These are phyloP conservation scores for Aristolochia contorta DNA, from an alignment of 164 flowering plant genomes.

Conservation along the genomic window DNA sequence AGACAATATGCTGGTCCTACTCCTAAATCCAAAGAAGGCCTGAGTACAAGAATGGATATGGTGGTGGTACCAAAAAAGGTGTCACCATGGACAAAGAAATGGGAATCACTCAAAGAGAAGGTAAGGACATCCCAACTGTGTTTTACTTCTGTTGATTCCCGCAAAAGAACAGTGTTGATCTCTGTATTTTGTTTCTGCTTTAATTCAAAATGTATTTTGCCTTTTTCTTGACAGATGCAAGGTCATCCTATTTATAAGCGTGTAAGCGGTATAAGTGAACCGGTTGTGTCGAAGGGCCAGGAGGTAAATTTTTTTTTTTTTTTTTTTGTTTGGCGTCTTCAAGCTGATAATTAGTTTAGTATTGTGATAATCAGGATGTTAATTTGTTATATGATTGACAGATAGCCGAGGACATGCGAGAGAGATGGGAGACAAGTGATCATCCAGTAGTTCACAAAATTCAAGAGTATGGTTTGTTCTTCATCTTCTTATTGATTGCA, in stretches of 20 bases:
- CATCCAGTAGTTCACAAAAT: conserved; percentile 89
- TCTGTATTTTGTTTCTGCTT: too few relatives aligned
- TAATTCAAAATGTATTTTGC: not conserved
- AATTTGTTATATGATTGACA: conserved; percentile 19
- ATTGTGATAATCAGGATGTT: not conserved
- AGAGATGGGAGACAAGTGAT: conserved; percentile 94
- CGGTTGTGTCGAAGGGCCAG: conserved; percentile 69
- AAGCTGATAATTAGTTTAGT: too few relatives aligned
- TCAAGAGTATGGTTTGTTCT: conserved; percentile 56
- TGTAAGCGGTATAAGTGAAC: conserved; percentile 62
- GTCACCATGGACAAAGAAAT: conserved; percentile 68
- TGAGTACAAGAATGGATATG: conserved; percentile 70
- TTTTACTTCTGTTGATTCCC: not conserved
- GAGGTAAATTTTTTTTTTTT: too few relatives aligned
- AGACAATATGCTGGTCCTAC: conserved; percentile 45
- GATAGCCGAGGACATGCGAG: conserved; percentile 87
- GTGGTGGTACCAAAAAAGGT: conserved; percentile 62
- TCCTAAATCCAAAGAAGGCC: conserved; percentile 41
- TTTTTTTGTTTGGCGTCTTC: not conserved
- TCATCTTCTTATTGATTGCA: not conserved
- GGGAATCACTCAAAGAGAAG: conserved; percentile 73
- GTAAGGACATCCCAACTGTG: conserved; percentile 19
- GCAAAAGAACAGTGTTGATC: too few relatives aligned
- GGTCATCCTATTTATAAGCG: conserved; percentile 67
- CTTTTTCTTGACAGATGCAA: conserved; percentile 39